Conservation (phyloP, 2,329 filamentous ascomycete genomes). For the Phoma sp. region DNA sequence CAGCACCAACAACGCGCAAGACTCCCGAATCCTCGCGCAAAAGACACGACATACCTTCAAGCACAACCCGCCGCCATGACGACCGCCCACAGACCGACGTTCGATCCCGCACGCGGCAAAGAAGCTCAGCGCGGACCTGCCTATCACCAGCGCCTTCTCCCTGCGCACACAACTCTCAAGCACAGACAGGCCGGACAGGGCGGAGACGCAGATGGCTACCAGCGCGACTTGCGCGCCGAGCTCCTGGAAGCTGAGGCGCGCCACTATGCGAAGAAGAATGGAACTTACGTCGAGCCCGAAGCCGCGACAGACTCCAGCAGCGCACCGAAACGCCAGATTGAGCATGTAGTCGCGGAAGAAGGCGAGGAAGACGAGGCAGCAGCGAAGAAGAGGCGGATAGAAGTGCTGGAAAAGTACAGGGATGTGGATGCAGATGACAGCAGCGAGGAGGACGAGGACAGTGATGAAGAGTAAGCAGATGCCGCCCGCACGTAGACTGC, state of each 20-base stretch:
- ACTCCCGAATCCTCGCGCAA: slow-evolving; percentile 37
- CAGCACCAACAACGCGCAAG: slow-evolving; percentile 26
- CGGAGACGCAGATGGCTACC: slow-evolving; percentile 71
- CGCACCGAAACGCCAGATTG: slow-evolving; percentile 69
- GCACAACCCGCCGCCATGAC: slow-evolving; percentile 47
- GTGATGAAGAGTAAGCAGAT: slow-evolving; percentile 61
- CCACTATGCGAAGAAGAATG: slow-evolving; percentile 85
- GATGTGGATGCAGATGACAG: slow-evolving; percentile 83
- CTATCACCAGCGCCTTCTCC: slow-evolving; percentile 94
- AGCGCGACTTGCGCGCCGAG: slow-evolving; percentile 86
- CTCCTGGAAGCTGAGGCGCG: slow-evolving; percentile 86
- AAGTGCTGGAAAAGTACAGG: slow-evolving; percentile 82
- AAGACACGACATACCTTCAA: neutral
- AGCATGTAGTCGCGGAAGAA: slow-evolving; percentile 51
- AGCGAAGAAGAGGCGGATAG: slow-evolving; percentile 75
- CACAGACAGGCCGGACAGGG: slow-evolving; percentile 83
- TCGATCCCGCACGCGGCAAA: slow-evolving; percentile 94
- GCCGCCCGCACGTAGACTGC: neutral
- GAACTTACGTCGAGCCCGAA: slow-evolving; percentile 60
- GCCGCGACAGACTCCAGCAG: slow-evolving; percentile 48
- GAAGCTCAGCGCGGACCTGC: slow-evolving; percentile 91
- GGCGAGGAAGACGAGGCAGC: slow-evolving; percentile 71
- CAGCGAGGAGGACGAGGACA: slow-evolving; percentile 59
- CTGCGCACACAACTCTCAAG: slow-evolving; percentile 92
- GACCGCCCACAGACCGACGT: slow-evolving; percentile 81